Conservation (phyloP, 192 early-diverging fungal species). For the Coemansia sp. region DNA sequence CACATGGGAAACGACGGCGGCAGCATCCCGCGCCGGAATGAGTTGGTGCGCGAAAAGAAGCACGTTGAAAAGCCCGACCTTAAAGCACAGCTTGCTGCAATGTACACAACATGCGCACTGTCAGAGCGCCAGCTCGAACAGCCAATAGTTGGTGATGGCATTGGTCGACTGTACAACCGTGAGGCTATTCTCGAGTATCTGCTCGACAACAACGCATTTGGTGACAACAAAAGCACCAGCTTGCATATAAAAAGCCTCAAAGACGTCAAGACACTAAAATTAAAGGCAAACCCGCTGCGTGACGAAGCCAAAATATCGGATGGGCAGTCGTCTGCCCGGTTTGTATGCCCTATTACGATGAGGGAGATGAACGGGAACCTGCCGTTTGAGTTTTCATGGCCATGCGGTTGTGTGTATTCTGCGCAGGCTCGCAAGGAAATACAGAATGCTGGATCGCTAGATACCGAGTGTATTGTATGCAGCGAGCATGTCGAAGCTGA, state of each 20-base stretch:
- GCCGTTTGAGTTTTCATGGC: conserved; percentile 42
- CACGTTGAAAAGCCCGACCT: conserved; percentile 35
- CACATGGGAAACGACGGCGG: conserved; percentile 57
- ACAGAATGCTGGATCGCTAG: not conserved
- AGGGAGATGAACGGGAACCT: conserved; percentile 51
- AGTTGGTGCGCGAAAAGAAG: conserved; percentile 50
- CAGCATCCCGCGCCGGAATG: conserved; percentile 51
- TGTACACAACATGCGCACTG: conserved; percentile 36
- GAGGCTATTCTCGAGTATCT: conserved; percentile 64
- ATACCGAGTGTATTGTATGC: conserved; percentile 21
- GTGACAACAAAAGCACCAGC: conserved; percentile 58
- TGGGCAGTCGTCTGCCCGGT: conserved; percentile 19
- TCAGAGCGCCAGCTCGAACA: conserved; percentile 53
- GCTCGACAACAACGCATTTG: conserved; percentile 53
- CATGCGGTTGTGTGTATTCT: conserved; percentile 50
- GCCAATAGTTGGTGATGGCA: conserved; percentile 59
- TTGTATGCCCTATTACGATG: conserved; percentile 50
- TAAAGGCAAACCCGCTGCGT: conserved; percentile 13
- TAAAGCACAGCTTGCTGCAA: conserved; percentile 23
- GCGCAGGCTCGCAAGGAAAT: conserved; percentile 42
- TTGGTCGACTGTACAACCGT: conserved; percentile 76
- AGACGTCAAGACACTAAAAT: conserved; percentile 27
- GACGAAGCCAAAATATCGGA: conserved; percentile 8
- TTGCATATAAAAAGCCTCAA: conserved; percentile 38
- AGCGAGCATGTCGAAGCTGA: conserved; percentile 3